A percentile compares a stretch with the other conserved stretches of the same genome.
Evolutionary conservation across 176 grass and related monocot species (phyloP).

Genomic region (Alopecurus myosuroides): DNA sequence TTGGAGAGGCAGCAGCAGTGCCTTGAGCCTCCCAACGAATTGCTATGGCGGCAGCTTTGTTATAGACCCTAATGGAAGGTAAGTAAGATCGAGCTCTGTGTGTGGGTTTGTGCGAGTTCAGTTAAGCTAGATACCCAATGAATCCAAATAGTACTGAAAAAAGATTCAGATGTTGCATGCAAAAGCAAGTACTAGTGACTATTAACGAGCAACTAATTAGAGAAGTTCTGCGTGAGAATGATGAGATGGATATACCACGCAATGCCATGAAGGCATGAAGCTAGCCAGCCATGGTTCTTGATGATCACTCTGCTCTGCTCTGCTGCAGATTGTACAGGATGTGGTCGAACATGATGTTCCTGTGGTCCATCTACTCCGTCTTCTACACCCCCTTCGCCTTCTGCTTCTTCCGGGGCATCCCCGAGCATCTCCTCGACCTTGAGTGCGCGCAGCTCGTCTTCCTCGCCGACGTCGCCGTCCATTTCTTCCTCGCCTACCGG

Average conservation of each 20-base stretch:
- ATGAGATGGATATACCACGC: background rate
- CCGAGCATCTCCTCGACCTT: constrained; percentile 51
- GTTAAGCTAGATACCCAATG: background rate
- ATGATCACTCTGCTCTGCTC: background rate
- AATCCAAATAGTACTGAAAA: background rate
- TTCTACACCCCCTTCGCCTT: constrained; percentile 92
- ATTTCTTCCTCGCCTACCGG: constrained; percentile 73
- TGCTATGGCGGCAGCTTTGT: constrained; percentile 51
- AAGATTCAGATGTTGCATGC: constrained; percentile 2
- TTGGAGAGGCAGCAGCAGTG: constrained; percentile 39
- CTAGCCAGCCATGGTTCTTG: background rate
- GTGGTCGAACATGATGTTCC: constrained; percentile 58
- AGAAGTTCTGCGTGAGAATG: background rate
- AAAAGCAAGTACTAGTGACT: background rate
- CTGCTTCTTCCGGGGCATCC: constrained; percentile 75
- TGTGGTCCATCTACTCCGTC: constrained; percentile 83
- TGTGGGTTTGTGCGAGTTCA: background rate
- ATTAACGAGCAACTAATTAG: constrained; percentile 15
- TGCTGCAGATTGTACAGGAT: constrained; percentile 59
- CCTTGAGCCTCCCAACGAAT: constrained; percentile 34
- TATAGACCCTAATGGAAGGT: constrained; percentile 89
- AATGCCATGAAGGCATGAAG: background rate
- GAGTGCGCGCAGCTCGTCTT: constrained; percentile 82
- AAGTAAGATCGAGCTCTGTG: constrained; percentile 34
- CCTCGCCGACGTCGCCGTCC: constrained; percentile 63